Evolutionary conservation across 208 protist genomes (phyloP).

Genomic region (Novymonas esmeraldas): DNA sequence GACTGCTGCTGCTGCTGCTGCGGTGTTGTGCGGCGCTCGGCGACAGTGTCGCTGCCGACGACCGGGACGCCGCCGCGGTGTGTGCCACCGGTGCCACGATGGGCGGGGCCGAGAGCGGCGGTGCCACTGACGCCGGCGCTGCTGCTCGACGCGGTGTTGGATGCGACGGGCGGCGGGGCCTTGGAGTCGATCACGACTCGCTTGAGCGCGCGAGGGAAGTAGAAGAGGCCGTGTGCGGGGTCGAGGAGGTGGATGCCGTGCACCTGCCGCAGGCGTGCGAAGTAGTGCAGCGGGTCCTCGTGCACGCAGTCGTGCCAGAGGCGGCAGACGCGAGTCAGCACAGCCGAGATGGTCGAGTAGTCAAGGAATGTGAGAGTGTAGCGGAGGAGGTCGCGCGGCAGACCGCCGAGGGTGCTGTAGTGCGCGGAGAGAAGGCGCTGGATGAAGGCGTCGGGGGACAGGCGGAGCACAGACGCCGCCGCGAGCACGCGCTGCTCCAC

Average conservation of each 20-base stretch:
- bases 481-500: conserved; percentile 30
- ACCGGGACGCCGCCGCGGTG: neutral
- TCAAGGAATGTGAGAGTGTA: conserved; percentile 50
- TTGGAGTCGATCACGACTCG: conserved; percentile 36
- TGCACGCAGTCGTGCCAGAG: conserved; percentile 36
- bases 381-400: conserved; percentile 37
- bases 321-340: conserved; percentile 30
- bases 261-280: conserved; percentile 36
- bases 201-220: conserved; percentile 49
- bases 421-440: conserved; percentile 33
- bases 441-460: conserved; percentile 35
- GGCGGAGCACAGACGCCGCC: conserved; percentile 36
- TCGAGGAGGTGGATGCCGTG: conserved; percentile 58
- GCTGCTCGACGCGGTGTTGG: neutral
- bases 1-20: too few species aligned
- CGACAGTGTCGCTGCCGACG: neutral
- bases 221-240: conserved; percentile 50
- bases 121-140: neutral
- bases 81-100: neutral
- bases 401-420: conserved; percentile 46
- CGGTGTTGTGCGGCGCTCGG: neutral
- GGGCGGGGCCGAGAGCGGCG: neutral
- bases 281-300: conserved; percentile 31
- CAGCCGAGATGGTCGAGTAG: conserved; percentile 48
- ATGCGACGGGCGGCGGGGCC: neutral